Evolutionary conservation across 768 basidiomycete species (phyloP).

Genomic region (Ramaria sp.): DNA sequence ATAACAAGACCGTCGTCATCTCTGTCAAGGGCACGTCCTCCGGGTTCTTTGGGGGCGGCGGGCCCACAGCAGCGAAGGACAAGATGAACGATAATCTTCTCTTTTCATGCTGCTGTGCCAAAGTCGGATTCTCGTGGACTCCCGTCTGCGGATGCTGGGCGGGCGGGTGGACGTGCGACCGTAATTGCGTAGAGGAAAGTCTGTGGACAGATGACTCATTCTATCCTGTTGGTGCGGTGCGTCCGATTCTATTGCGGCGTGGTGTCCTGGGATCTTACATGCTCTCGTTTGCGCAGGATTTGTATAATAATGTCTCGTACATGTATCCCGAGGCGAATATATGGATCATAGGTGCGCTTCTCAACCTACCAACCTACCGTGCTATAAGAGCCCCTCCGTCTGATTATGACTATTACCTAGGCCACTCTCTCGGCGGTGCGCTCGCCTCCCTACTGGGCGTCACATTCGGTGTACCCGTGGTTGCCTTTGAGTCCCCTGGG

Average conservation of each 20-base stretch:
- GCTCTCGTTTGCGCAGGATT: slow-evolving; percentile 40
- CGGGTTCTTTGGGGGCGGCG: slow-evolving; percentile 57
- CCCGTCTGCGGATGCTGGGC: slow-evolving; percentile 83
- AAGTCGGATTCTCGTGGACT: slow-evolving; percentile 88
- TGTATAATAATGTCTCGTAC: slow-evolving; percentile 90
- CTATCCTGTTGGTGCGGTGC: slow-evolving; percentile 80
- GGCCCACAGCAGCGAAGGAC: slow-evolving; percentile 84
- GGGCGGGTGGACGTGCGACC: slow-evolving; percentile 67
- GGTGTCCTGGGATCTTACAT: background rate
- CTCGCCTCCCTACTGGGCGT: slow-evolving; percentile 75
- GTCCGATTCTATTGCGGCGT: slow-evolving; percentile 19
- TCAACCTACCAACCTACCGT: no score
- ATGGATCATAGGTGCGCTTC: slow-evolving; percentile 56
- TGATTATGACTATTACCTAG: background rate
- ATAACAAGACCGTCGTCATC: slow-evolving; percentile 77
- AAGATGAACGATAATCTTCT: slow-evolving; percentile 89
- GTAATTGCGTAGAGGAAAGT: slow-evolving; percentile 65
- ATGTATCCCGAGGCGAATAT: slow-evolving; percentile 87
- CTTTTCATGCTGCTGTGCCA: slow-evolving; percentile 92
- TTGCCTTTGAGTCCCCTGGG: slow-evolving; percentile 85
- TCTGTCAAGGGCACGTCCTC: slow-evolving; percentile 94
- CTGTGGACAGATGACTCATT: slow-evolving; percentile 75
- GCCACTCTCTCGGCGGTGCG: slow-evolving; percentile 40
- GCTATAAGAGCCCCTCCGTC: slow-evolving; percentile 22
- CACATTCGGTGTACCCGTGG: slow-evolving; percentile 82